These are phyloP conservation scores for Epichloe baconii DNA, from an alignment of 2,329 filamentous ascomycete species.

Conservation along the genomic window DNA sequence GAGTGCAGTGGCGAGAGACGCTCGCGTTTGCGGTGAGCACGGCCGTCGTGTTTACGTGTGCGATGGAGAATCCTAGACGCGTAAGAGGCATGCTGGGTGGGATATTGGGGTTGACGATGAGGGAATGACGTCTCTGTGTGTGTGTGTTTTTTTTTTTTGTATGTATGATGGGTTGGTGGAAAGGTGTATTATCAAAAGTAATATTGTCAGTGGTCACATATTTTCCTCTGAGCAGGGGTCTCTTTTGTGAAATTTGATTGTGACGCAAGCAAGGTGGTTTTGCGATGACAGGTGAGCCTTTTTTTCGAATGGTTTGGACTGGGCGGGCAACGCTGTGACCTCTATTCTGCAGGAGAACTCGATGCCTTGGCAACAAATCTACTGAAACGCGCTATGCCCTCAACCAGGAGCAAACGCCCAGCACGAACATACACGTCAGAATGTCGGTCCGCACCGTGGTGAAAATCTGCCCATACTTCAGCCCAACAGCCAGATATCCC, in stretches of 20 bases:
- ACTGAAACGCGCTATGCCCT: conserved; percentile 11
- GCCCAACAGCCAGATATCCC: conserved; percentile 45
- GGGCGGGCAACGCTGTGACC: too few relatives aligned
- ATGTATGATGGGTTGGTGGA: not conserved
- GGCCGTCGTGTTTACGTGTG: conserved; percentile 56
- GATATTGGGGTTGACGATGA: conserved; percentile 39
- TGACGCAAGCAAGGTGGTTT: too few relatives aligned
- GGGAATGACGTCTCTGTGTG: not conserved
- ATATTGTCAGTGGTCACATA: too few relatives aligned
- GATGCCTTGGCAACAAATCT: too few relatives aligned
- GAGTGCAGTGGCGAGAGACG: conserved; percentile 55
- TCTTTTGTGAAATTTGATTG: too few relatives aligned
- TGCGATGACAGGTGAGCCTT: too few relatives aligned
- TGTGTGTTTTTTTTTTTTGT: not conserved
- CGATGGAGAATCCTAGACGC: conserved; percentile 45
- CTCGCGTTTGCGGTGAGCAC: conserved; percentile 53
- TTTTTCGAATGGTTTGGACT: too few relatives aligned
- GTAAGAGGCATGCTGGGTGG: conserved; percentile 58
- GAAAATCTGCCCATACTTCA: conserved; percentile 59
- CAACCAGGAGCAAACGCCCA: conserved; percentile 44
- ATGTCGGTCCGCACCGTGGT: conserved; percentile 59
- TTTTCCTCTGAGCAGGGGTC: too few relatives aligned
- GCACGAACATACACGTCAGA: conserved; percentile 63
- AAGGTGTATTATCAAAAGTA: not conserved
- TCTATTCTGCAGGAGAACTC: too few relatives aligned